Percentiles rank a stretch among this genome's conserved stretches.
Conservation (phyloP, 176 grass and related monocot genomes). For the Oryza punctata region DNA sequence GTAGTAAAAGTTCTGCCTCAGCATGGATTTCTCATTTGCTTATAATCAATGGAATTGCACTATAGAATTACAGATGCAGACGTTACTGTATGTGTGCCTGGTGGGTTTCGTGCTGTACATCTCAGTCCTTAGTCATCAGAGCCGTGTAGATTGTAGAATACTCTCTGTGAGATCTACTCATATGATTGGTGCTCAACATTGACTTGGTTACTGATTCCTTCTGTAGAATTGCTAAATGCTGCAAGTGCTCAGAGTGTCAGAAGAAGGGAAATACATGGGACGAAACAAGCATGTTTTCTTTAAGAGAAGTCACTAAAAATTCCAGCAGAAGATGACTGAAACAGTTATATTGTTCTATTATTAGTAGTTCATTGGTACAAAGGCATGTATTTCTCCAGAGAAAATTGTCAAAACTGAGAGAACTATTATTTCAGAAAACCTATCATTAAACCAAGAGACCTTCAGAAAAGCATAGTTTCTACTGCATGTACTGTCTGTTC, state of each 20-base stretch:
- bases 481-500: background rate
- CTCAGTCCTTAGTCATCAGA: background rate
- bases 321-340: background rate
- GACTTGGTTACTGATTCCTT: background rate
- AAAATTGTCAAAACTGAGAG: background rate
- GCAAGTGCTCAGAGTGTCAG: conserved; percentile 9
- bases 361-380: too few relatives aligned
- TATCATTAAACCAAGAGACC: background rate
- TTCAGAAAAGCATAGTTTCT: background rate
- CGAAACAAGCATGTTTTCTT: background rate
- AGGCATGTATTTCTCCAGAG: background rate
- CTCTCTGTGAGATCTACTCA: background rate
- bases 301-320: background rate
- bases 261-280: background rate
- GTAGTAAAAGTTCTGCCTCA: background rate
- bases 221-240: conserved; percentile 26
- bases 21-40: background rate
- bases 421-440: background rate
- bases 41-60: background rate
- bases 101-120: background rate
- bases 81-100: background rate
- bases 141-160: background rate
- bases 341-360: background rate
- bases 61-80: conserved; percentile 8
- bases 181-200: background rate